Evolutionary conservation across 345 rosid species (phyloP), one percentile per base, ranked within the genome.

Genomic region (Brassica incana): DNA sequence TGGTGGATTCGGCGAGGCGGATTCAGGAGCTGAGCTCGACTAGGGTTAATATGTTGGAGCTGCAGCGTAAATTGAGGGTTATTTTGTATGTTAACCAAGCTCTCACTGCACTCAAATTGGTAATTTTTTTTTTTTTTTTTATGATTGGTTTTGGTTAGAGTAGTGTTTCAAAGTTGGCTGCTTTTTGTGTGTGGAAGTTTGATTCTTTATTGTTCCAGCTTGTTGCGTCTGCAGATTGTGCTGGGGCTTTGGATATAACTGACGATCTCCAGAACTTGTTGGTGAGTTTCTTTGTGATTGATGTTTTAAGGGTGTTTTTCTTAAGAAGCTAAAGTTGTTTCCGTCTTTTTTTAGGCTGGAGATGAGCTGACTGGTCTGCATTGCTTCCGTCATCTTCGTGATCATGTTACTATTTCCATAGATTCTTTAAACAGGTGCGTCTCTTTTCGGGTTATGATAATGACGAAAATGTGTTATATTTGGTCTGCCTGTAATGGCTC

Each of bases 351-450:
- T 59, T 82, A 95, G 99, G 92, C 89, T 72, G 98, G 97, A 58
- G 98, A 93, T 87, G 98, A 91, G 82, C 90, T 95, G 65, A 84
- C 91, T 72, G 99, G 99, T 83, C 82, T 93, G 32, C 97, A 95
- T 84, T 93, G 99, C 91, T 95, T 95, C 84, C 97, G 97, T 48
- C 97, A 93, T 81, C 95, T 95, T 80, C 92, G 97, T 61, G 99
- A 95, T 84, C 97, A 89, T 78, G 97, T 95, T 18, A 86, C 88
- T 29, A 81, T 83, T 78, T 88, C 98, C 62, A 82, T 91, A 79
- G 99, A 93, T 78, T 90, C 97, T 20, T 83, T 91, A 81, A 93
- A 90, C 85, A 88, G 92, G 99, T 95, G 80, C 14, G 18, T 68
- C 45, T 70, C 74, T 40, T 56, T 69, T 67, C 20, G 6, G 6